A percentile compares a stretch with the other conserved stretches of the same genome.
Evolutionary conservation across 345 rosid genomes (phyloP).

Genomic region (Citrus maxima): DNA sequence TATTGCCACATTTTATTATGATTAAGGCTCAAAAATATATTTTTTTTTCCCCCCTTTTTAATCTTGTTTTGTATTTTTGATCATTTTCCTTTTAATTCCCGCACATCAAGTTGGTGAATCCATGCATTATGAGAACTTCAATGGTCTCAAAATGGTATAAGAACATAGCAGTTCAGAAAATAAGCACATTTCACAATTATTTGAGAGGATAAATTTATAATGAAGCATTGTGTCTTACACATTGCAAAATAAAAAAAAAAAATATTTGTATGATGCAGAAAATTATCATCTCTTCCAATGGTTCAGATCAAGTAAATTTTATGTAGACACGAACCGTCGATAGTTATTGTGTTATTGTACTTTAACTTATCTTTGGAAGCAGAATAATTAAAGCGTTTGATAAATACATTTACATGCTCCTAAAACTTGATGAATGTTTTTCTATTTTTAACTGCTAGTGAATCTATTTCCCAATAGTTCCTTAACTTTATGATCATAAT

Average conservation of each 20-base stretch:
- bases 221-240: too few relatives aligned
- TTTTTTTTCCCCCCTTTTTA: background rate
- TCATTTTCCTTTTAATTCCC: background rate
- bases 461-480: background rate
- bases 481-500: background rate
- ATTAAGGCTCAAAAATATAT: background rate
- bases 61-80: background rate
- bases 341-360: too few relatives aligned
- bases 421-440: too few relatives aligned
- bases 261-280: background rate
- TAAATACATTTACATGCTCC: too few relatives aligned
- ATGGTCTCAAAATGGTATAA: background rate
- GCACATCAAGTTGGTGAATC: background rate
- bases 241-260: background rate
- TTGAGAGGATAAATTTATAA: background rate
- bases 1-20: constrained; percentile 13
- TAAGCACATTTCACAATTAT: background rate
- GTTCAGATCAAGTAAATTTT: too few relatives aligned
- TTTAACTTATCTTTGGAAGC: too few relatives aligned
- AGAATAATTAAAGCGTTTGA: too few relatives aligned
- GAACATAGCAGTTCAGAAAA: background rate
- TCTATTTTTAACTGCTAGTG: too few relatives aligned
- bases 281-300: background rate
- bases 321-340: too few relatives aligned
- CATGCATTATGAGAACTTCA: background rate